A percentile compares a stretch with the other conserved stretches of the same genome.
phyloP scores from a whole-genome alignment of 2,329 filamentous ascomycete species.

The Ophiostoma sp. region DNA sequence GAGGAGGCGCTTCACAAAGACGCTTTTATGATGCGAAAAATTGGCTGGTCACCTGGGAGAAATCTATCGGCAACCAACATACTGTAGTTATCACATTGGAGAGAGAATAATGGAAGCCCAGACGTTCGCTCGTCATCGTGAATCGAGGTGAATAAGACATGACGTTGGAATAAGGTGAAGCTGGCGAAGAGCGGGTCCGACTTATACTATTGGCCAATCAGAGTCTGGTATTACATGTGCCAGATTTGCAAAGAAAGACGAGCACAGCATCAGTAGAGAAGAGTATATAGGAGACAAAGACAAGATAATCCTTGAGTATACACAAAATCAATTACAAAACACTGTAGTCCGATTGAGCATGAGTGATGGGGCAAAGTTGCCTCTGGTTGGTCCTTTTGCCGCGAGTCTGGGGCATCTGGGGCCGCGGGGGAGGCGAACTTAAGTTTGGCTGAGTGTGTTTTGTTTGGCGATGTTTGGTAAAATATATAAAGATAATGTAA shows the following conservation, averaged over 20 bases:
- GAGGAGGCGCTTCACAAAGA: neutral
- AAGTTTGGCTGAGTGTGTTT: neutral
- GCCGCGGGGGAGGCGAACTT: neutral
- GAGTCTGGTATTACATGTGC: neutral
- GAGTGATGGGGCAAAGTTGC: neutral
- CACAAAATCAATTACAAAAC: neutral
- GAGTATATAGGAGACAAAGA: too few species aligned
- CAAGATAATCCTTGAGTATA: too few species aligned
- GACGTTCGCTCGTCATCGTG: neutral
- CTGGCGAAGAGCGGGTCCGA: neutral
- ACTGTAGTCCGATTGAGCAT: neutral
- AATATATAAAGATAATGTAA: too few species aligned
- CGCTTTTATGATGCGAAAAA: neutral
- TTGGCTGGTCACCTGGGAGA: too few species aligned
- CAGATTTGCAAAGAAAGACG: too few species aligned
- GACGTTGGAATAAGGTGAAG: slow-evolving; percentile 1
- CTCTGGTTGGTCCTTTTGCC: neutral
- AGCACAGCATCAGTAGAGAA: too few species aligned
- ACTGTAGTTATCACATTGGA: neutral
- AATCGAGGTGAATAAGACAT: neutral
- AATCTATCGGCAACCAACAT: too few species aligned
- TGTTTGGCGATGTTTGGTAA: too few species aligned
- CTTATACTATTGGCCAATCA: neutral
- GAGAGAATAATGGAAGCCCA: neutral
- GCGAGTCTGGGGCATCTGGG: neutral